Evolutionary conservation across 495 filamentous ascomycete species (phyloP).

Genomic region (Tricharina praecox): DNA sequence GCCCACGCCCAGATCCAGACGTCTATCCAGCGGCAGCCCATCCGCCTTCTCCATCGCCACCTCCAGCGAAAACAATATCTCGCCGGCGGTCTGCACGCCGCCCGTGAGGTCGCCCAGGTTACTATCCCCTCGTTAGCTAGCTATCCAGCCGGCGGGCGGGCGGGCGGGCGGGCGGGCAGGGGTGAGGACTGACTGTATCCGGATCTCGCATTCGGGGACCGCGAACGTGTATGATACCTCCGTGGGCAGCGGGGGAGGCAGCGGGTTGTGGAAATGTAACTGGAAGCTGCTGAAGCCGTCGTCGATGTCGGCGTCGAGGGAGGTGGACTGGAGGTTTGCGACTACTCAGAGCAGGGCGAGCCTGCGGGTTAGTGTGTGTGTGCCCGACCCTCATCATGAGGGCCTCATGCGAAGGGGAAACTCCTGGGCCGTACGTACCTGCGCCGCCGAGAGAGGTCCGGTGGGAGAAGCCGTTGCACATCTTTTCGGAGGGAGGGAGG

Average conservation of each 20-base stretch:
- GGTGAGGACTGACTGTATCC: slow-evolving; percentile 6
- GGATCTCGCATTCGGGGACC: slow-evolving; percentile 1
- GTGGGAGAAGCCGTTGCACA: slow-evolving; percentile 21
- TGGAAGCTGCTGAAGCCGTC: slow-evolving; percentile 14
- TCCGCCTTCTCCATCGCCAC: slow-evolving; percentile 12
- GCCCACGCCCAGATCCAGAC: slow-evolving; percentile 22
- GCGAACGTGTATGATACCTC: slow-evolving; percentile 12
- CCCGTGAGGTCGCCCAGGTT: slow-evolving; percentile 19
- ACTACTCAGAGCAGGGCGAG: slow-evolving; percentile 11
- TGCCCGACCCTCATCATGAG: no score
- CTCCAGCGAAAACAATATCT: slow-evolving; percentile 16
- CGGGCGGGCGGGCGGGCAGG: background rate
- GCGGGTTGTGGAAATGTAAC: slow-evolving; percentile 20
- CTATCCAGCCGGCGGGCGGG: no score
- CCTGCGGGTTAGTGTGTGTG: no score
- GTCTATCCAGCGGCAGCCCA: slow-evolving; percentile 14
- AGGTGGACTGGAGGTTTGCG: slow-evolving; percentile 14
- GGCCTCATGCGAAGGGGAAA: no score
- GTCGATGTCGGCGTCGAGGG: no score
- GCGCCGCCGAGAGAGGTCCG: slow-evolving; percentile 18
- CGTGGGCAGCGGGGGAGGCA: slow-evolving; percentile 13
- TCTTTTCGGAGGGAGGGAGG: slow-evolving; percentile 1
- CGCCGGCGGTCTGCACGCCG: slow-evolving; percentile 16
- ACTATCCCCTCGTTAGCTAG: slow-evolving; percentile 12
- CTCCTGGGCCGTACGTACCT: slow-evolving; percentile 11